These are phyloP conservation scores for Fusarium sp. DNA, from an alignment of 2,329 filamentous ascomycete genomes.

Conservation along the genomic window DNA sequence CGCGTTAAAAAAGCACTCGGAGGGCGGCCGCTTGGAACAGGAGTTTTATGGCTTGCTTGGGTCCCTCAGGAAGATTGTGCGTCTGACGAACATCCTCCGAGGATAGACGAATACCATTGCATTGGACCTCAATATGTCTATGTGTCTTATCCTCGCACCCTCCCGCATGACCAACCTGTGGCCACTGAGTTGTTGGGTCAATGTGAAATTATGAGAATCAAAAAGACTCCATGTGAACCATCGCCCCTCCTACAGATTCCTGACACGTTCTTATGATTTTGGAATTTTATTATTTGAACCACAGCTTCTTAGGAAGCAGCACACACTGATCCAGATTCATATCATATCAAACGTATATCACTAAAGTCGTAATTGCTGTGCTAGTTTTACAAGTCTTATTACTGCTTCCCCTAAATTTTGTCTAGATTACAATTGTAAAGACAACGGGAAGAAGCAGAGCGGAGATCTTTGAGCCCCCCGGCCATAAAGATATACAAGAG, in stretches of 20 bases:
- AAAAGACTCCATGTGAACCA: slow-evolving; percentile 33
- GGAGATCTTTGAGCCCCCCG: slow-evolving; percentile 57
- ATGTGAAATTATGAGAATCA: slow-evolving; percentile 39
- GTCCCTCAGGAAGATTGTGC: slow-evolving; percentile 59
- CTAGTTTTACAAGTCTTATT: slow-evolving; percentile 51
- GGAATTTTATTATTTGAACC: not conserved
- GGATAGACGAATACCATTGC: slow-evolving; percentile 62
- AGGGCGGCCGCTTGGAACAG: slow-evolving; percentile 62
- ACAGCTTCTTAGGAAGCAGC: not conserved
- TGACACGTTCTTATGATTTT: slow-evolving; percentile 4
- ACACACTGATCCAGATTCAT: not conserved
- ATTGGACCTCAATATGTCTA: slow-evolving; percentile 53
- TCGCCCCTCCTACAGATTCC: not conserved
- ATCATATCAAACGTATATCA: not conserved
- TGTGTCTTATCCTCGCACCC: slow-evolving; percentile 31
- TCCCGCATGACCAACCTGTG: slow-evolving; percentile 27
- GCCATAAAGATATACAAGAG: slow-evolving; percentile 57
- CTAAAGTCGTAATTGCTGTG: not conserved
- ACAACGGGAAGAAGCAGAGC: slow-evolving; percentile 59
- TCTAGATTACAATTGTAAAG: slow-evolving; percentile 56
- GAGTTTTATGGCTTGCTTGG: slow-evolving; percentile 63
- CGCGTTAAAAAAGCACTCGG: slow-evolving; percentile 56
- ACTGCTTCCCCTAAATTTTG: slow-evolving; percentile 50
- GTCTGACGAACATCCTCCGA: slow-evolving; percentile 60
- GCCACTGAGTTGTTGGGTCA: slow-evolving; percentile 34